Evolutionary conservation across 139 green algal genomes (phyloP).

Genomic region (Haematococcus lacustris): DNA sequence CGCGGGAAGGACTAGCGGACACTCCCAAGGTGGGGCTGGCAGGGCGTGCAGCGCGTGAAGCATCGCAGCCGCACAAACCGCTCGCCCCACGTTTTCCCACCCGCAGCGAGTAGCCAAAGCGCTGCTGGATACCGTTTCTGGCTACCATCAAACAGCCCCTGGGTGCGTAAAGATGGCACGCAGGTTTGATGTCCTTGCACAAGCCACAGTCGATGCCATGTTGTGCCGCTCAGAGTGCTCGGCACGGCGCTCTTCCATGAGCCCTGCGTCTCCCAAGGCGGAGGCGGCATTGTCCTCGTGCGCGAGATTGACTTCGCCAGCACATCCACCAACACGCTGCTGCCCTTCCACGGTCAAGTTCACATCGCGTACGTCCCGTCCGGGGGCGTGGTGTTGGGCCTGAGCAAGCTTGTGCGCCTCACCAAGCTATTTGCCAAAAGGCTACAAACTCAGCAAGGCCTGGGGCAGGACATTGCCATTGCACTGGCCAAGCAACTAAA

Average conservation of each 20-base stretch:
- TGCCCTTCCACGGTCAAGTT: constrained; percentile 84
- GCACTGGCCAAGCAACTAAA: constrained; percentile 39
- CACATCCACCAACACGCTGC: constrained; percentile 56
- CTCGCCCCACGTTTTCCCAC: neutral
- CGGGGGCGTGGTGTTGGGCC: constrained; percentile 67
- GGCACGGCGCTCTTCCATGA: constrained; percentile 77
- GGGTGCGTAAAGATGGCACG: neutral
- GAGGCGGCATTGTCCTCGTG: constrained; percentile 71
- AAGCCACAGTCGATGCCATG: neutral
- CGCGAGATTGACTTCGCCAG: constrained; percentile 87
- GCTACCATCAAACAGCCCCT: constrained; percentile 34
- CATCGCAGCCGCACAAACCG: neutral
- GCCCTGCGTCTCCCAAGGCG: constrained; percentile 38
- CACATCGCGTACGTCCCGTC: constrained; percentile 89
- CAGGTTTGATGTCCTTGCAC: neutral
- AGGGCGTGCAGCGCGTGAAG: neutral
- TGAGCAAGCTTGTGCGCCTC: constrained; percentile 82
- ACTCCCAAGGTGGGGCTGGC: constrained; percentile 82
- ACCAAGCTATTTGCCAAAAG: constrained; percentile 63
- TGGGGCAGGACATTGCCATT: constrained; percentile 45
- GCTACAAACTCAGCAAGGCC: constrained; percentile 62
- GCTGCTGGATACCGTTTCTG: constrained; percentile 64
- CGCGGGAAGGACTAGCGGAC: constrained; percentile 69
- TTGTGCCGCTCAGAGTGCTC: constrained; percentile 44
- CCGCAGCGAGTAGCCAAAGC: constrained; percentile 86